Conservation (phyloP, 306 rosid species). For the Pyrus pyrifolia region DNA sequence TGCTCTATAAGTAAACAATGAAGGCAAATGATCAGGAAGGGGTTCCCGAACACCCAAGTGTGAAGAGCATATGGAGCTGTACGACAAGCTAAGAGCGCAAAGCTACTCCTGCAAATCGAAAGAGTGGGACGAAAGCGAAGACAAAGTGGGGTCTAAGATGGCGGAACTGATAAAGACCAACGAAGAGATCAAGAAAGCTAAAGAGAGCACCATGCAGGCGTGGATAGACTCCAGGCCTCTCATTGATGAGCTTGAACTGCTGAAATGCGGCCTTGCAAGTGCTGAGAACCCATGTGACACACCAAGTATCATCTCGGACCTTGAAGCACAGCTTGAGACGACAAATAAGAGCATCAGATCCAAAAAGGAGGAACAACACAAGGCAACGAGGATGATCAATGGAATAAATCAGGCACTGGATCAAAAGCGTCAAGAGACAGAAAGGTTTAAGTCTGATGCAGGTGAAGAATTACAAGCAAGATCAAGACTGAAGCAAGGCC, state of each 20-base stretch:
- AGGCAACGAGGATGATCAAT: conserved; percentile 21
- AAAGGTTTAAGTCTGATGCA: conserved; percentile 17
- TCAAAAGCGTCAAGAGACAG: conserved; percentile 21
- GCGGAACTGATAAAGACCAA: conserved; percentile 33
- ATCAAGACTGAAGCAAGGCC: conserved; percentile 17
- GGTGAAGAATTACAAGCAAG: conserved; percentile 20
- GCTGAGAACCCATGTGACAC: conserved; percentile 15
- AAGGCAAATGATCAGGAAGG: background rate
- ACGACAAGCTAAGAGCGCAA: conserved; percentile 7
- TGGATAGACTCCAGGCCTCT: conserved; percentile 65
- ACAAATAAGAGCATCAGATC: conserved; percentile 23
- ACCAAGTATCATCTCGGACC: conserved; percentile 15
- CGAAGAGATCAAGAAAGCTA: conserved; percentile 36
- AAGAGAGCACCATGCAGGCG: conserved; percentile 38
- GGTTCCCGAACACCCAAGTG: background rate
- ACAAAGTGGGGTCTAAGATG: conserved; percentile 18
- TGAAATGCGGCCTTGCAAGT: conserved; percentile 30
- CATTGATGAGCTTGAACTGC: conserved; percentile 46
- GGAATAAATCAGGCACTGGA: conserved; percentile 29
- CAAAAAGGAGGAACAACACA: conserved; percentile 29
- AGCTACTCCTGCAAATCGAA: background rate
- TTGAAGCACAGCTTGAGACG: conserved; percentile 31
- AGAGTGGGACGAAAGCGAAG: conserved; percentile 10
- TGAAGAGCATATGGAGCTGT: conserved; percentile 2
- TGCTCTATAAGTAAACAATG: background rate